Conservation (phyloP, 176 grass and related monocot species). For the Eragrostis nindensis region DNA sequence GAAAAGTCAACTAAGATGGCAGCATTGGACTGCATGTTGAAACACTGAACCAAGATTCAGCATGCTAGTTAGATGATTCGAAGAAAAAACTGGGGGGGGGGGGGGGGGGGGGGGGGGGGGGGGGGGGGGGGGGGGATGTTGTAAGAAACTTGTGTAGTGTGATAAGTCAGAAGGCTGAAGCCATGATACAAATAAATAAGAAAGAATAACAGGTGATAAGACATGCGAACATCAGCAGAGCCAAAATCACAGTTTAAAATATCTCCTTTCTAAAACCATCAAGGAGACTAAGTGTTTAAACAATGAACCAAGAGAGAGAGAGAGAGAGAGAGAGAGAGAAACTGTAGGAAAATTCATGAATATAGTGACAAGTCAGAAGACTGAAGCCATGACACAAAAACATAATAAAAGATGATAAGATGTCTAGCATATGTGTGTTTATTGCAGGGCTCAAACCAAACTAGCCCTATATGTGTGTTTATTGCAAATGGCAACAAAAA, state of each 20-base stretch:
- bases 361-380: not conserved
- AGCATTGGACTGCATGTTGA: not conserved
- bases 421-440: too few species aligned
- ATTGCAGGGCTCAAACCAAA: too few species aligned
- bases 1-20: constrained; percentile 18
- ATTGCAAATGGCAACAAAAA: too few species aligned
- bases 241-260: not conserved
- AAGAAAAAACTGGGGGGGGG: constrained; percentile 12
- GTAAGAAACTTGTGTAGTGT: not conserved
- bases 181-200: not conserved
- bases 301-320: too few species aligned
- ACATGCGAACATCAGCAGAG: too few species aligned
- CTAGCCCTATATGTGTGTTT: too few species aligned
- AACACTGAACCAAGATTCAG: not conserved
- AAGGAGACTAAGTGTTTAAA: not conserved
- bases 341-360: too few species aligned
- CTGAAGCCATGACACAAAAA: not conserved
- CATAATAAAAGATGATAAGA: too few species aligned
- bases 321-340: too few species aligned
- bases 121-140: too few species aligned
- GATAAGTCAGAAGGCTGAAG: not conserved
- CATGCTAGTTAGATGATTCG: constrained; percentile 7
- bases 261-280: not conserved
- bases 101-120: too few species aligned
- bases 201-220: not conserved